These are phyloP conservation scores for Crithidia sp. DNA, from an alignment of 208 protist genomes.

Conservation along the genomic window DNA sequence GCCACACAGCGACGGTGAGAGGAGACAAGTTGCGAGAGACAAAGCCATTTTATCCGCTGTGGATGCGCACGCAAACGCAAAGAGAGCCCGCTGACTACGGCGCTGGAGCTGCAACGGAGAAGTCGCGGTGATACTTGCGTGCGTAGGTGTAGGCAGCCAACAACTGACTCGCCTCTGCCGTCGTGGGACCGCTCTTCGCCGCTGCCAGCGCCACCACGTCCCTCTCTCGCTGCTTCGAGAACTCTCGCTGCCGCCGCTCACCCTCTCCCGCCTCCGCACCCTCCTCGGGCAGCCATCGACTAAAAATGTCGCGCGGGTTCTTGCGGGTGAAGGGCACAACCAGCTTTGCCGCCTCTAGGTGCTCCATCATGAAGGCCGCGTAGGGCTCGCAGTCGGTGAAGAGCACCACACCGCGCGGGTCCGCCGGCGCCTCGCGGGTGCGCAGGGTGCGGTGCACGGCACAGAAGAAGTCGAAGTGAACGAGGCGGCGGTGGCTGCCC, in stretches of 20 bases:
- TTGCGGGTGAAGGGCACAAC: slow-evolving; percentile 87
- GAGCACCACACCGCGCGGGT: slow-evolving; percentile 73
- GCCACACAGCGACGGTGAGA: background rate
- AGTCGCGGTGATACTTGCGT: slow-evolving; percentile 31
- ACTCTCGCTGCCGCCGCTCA: slow-evolving; percentile 17
- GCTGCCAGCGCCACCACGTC: slow-evolving; percentile 30
- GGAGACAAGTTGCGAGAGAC: too few relatives aligned
- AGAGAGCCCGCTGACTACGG: background rate
- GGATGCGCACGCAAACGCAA: background rate
- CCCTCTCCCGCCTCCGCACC: background rate
- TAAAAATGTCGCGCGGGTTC: slow-evolving; percentile 45
- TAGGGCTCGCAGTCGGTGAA: slow-evolving; percentile 83
- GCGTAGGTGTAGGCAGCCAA: slow-evolving; percentile 19
- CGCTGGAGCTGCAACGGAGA: background rate
- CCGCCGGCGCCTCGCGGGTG: slow-evolving; percentile 32
- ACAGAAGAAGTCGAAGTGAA: slow-evolving; percentile 73
- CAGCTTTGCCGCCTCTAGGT: slow-evolving; percentile 79
- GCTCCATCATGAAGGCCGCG: slow-evolving; percentile 85
- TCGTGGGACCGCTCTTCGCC: slow-evolving; percentile 29
- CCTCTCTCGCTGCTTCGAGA: slow-evolving; percentile 19
- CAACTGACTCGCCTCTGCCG: slow-evolving; percentile 15
- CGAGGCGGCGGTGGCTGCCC: slow-evolving; percentile 72
- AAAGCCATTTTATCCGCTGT: too few relatives aligned
- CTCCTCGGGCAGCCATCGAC: slow-evolving; percentile 43
- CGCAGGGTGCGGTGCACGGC: slow-evolving; percentile 52